A percentile compares a stretch with the other conserved stretches of the same genome.
Conservation (phyloP, 192 early-diverging fungal genomes). For the Backusella sp. region DNA sequence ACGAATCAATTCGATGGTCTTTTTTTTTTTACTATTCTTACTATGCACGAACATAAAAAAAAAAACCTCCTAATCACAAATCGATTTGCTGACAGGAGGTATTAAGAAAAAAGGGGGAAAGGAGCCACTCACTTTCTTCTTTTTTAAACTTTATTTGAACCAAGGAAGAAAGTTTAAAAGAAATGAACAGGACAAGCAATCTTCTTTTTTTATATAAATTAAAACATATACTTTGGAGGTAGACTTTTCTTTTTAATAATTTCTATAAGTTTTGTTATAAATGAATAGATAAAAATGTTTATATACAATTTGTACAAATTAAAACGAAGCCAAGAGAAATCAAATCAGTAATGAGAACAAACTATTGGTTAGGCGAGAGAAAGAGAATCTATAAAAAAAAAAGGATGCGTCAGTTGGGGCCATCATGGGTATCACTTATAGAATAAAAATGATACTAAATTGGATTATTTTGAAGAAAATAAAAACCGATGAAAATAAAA, state of each 20-base stretch:
- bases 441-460: slow-evolving; percentile 1
- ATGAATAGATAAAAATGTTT: neutral
- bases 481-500: neutral
- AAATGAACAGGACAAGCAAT: neutral
- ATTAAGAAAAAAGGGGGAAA: neutral
- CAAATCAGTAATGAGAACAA: neutral
- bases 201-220: neutral
- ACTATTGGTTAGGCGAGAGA: neutral
- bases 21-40: neutral
- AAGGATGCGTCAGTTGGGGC: neutral
- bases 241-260: neutral
- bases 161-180: slow-evolving; percentile 1
- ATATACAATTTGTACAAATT: neutral
- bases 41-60: neutral
- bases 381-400: neutral
- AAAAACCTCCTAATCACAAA: neutral
- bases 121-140: neutral
- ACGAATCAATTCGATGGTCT: no score
- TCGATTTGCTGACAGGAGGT: neutral
- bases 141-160: neutral
- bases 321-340: neutral
- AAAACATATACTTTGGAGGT: neutral
- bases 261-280: neutral
- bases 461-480: neutral
- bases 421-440: neutral